Percentiles rank a stretch among this genome's conserved stretches.
Conservation (phyloP, 768 basidiomycete species). For the Russula abietina region DNA sequence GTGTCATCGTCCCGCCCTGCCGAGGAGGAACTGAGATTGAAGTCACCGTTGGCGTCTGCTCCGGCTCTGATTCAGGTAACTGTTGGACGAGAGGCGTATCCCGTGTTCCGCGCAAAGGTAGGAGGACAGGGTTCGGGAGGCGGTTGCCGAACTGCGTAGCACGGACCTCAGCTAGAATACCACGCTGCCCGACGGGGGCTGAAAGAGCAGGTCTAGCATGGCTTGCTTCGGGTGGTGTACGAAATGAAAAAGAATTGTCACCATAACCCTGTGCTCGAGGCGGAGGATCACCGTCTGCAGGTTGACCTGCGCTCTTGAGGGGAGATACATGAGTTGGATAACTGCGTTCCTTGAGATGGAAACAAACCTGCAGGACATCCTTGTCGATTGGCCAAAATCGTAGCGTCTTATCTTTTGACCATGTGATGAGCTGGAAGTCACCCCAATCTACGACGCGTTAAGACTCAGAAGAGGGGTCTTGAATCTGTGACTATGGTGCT, state of each 20-base stretch:
- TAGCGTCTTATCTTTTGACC: constrained; percentile 88
- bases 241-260: constrained; percentile 43
- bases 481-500: constrained; percentile 12
- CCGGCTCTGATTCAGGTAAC: constrained; percentile 20
- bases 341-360: background rate
- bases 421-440: constrained; percentile 63
- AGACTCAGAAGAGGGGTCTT: background rate
- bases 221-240: constrained; percentile 43
- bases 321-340: background rate
- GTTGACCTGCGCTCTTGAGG: constrained; percentile 30
- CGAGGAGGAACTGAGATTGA: constrained; percentile 18
- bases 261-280: constrained; percentile 22
- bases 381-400: constrained; percentile 83
- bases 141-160: constrained; percentile 38
- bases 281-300: constrained; percentile 17
- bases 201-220: constrained; percentile 37
- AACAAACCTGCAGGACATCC: constrained; percentile 58
- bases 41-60: constrained; percentile 25
- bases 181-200: constrained; percentile 59
- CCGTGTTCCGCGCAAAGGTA: constrained; percentile 20
- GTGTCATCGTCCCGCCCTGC: constrained; percentile 40
- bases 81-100: constrained; percentile 7
- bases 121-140: constrained; percentile 28
- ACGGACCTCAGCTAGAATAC: constrained; percentile 66
- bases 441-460: constrained; percentile 30